Conservation (phyloP, 2,329 filamentous ascomycete genomes). For the Pezicula radicicola region DNA sequence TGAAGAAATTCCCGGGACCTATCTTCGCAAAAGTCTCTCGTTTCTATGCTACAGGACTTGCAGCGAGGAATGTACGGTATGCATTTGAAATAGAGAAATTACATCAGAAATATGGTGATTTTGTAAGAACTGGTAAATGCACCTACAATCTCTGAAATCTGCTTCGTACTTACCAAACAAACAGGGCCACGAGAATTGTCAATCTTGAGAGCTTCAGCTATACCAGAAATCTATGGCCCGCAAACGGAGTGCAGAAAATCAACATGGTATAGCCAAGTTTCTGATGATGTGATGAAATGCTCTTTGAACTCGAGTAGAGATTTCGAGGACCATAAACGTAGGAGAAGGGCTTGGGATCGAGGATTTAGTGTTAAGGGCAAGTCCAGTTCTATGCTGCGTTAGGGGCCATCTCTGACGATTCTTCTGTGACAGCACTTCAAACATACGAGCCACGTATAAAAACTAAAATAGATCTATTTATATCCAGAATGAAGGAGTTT, state of each 20-base stretch:
- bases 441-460: neutral
- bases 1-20: slow-evolving; percentile 32
- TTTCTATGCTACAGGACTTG: slow-evolving; percentile 25
- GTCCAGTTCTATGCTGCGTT: neutral
- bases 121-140: slow-evolving; percentile 32
- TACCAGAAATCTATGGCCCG: slow-evolving; percentile 31
- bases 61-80: slow-evolving; percentile 20
- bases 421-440: neutral
- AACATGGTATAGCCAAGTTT: slow-evolving; percentile 34
- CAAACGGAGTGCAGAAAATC: slow-evolving; percentile 36
- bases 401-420: neutral
- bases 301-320: slow-evolving; percentile 37
- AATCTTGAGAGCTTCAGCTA: slow-evolving; percentile 22
- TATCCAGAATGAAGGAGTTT: slow-evolving; percentile 22
- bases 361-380: slow-evolving; percentile 22
- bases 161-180: slow-evolving; percentile 11
- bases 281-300: slow-evolving; percentile 22
- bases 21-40: slow-evolving; percentile 27
- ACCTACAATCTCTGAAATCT: neutral
- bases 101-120: slow-evolving; percentile 32
- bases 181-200: slow-evolving; percentile 31
- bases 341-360: slow-evolving; percentile 24
- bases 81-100: slow-evolving; percentile 24
- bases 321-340: slow-evolving; percentile 13
- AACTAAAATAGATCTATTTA: slow-evolving; percentile 24